A percentile compares a stretch with the other conserved stretches of the same genome.
These are phyloP conservation scores for Colletotrichum orchidophilum DNA, from an alignment of 2,329 filamentous ascomycete genomes.

Conservation along the genomic window DNA sequence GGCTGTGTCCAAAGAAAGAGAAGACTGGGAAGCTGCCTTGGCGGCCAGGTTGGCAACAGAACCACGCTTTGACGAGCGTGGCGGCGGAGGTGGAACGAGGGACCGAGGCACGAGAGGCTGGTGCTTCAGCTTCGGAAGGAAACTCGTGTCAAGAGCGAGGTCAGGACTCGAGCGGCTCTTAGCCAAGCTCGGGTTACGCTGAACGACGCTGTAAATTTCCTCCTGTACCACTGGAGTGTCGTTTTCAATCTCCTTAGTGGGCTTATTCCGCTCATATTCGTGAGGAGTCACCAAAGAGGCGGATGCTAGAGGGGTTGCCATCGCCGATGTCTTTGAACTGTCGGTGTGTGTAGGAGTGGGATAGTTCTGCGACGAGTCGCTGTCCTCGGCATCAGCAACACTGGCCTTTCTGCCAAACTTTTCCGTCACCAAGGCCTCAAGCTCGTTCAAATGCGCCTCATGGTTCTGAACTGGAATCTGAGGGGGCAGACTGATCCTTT, in stretches of 20 bases:
- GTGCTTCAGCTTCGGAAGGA: constrained; percentile 49
- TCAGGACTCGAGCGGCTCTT: constrained; percentile 39
- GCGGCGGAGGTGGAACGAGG: constrained; percentile 24
- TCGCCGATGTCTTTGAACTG: constrained; percentile 5
- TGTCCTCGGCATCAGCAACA: constrained; percentile 30
- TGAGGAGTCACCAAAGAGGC: constrained; percentile 6
- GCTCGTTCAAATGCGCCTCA: constrained; percentile 20
- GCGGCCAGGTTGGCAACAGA: constrained; percentile 13
- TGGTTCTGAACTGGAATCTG: constrained; percentile 25
- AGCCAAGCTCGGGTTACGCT: constrained; percentile 31
- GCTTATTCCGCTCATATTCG: neutral
- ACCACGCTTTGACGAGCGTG: constrained; percentile 36
- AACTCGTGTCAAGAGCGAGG: constrained; percentile 38
- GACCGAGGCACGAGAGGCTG: constrained; percentile 44
- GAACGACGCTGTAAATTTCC: neutral
- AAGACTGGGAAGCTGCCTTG: constrained; percentile 27
- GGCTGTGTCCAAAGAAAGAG: neutral
- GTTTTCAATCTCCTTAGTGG: neutral
- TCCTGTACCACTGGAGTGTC: neutral
- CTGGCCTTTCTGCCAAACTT: constrained; percentile 25
- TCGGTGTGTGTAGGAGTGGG: constrained; percentile 18
- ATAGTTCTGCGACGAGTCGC: constrained; percentile 22
- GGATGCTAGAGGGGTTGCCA: constrained; percentile 16
- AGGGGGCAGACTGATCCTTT: constrained; percentile 26
- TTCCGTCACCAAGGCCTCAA: constrained; percentile 28